Evolutionary conservation across 139 green algal genomes (phyloP).

Genomic region (Microglena sp.): DNA sequence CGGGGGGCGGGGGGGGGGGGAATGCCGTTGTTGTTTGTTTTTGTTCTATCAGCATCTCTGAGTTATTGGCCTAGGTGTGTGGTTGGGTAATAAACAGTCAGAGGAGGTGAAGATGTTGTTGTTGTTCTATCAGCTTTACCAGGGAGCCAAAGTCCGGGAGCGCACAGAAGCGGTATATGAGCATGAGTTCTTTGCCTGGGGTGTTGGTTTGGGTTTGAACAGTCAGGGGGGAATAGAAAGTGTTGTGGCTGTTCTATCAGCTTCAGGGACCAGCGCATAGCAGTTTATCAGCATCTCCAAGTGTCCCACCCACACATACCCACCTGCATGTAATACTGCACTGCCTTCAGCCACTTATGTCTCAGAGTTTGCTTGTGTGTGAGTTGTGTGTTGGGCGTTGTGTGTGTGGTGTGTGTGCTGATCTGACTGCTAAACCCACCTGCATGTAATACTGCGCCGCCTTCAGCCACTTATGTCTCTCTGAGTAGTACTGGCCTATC

Average conservation of each 20-base stretch:
- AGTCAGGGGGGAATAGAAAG: no score
- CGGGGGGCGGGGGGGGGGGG: no score
- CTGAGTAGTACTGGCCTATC: slow-evolving; percentile 72
- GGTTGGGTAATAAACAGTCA: no score
- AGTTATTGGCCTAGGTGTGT: no score
- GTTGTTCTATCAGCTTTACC: slow-evolving; percentile 48
- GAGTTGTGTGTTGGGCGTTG: no score
- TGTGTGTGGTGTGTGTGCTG: no score
- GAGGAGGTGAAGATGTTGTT: no score
- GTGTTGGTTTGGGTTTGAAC: no score
- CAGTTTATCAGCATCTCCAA: slow-evolving; percentile 61
- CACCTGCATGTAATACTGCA: slow-evolving; percentile 59
- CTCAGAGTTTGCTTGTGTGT: no score
- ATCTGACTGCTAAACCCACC: slow-evolving; percentile 16
- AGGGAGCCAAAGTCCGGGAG: slow-evolving; percentile 64
- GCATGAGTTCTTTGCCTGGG: slow-evolving; percentile 61
- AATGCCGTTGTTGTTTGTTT: no score
- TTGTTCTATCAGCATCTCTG: no score
- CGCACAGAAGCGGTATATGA: slow-evolving; percentile 62
- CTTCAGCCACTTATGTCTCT: slow-evolving; percentile 63
- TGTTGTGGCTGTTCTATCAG: slow-evolving; percentile 60
- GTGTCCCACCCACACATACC: no score
- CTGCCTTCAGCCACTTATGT: slow-evolving; percentile 65
- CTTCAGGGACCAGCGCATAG: slow-evolving; percentile 58
- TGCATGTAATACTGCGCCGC: slow-evolving; percentile 66